Evolutionary conservation across 352 stramenopile species (phyloP), one percentile per base, ranked within the genome.

Genomic region (Phytophthora citricola): DNA sequence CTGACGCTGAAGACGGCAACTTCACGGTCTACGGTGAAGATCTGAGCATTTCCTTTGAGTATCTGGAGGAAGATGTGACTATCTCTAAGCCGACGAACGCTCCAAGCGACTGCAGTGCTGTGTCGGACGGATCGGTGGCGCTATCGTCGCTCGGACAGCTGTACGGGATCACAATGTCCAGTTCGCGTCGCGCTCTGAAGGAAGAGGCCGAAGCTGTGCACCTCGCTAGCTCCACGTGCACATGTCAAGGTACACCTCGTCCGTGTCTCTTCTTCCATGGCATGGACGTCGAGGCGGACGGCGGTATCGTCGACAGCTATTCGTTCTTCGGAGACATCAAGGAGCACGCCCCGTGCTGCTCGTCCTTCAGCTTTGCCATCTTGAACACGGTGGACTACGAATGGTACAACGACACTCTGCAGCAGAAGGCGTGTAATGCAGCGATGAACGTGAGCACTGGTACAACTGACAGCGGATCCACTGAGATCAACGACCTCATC

Each of bases 211-310:
- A 29, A 22, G 66, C 63, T 29, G 75, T 56, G 5, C 59, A 60
- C 26, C 70, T 76, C n/a, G 63, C 60, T 9, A 76, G 59, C 15
- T 64, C 81, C 1, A 62, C 71, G 0, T 85, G 70, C 49, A 32
- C 57, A 4, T 89, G 75, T 53, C 62, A 76, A 27, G 43, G 68
- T 26, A 82, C 46, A 3, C 69, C 66, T 14, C 72, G 75, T 10
- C 75, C 76, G 22, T 88, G 78, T 34, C 43, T 89, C 3, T 85
- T 89, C 47, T 79, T 85, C 61, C 80, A 89, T 26, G 80, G 80
- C 9, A 71, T 87, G 58, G 80, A 79, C 20, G 61, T 81, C 31
- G 46, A 59, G 2, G 61, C 66, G 5, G 68, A 84, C 26, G 53
- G 59, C 10, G 70, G 71, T 2, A 63, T 87, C 12, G 48, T 74